These are phyloP conservation scores for Furcasterigmium furcatum DNA, from an alignment of 2,329 filamentous ascomycete genomes.

Conservation along the genomic window DNA sequence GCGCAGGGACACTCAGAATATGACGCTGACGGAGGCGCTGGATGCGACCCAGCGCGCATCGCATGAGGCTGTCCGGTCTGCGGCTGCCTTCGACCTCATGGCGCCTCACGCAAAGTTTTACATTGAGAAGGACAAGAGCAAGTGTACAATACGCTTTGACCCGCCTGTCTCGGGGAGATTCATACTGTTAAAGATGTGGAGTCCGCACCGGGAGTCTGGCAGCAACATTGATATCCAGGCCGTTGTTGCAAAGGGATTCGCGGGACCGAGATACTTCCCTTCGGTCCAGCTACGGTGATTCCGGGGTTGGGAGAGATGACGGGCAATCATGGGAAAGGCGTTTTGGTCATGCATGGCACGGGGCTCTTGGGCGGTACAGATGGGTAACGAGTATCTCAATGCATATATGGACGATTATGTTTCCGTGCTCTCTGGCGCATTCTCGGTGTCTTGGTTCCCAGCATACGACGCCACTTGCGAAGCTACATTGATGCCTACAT, in stretches of 20 bases:
- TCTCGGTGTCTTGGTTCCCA: no score
- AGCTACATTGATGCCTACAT: no score
- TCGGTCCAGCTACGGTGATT: conserved; percentile 57
- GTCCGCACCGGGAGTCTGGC: conserved; percentile 59
- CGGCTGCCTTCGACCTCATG: conserved; percentile 47
- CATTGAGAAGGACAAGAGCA: conserved; percentile 78
- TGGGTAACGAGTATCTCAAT: no score
- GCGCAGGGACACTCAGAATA: conserved; percentile 16
- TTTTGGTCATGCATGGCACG: no score
- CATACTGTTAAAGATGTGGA: conserved; percentile 89
- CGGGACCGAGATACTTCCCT: conserved; percentile 82
- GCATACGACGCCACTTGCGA: no score
- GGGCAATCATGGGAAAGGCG: neutral
- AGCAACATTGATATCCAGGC: conserved; percentile 88
- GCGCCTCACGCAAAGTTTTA: conserved; percentile 77
- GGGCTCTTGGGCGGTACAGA: no score
- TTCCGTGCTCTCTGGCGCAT: no score
- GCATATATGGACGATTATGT: no score
- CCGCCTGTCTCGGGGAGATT: conserved; percentile 78
- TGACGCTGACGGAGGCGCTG: conserved; percentile 32
- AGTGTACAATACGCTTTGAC: conserved; percentile 83
- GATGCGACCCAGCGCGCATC: conserved; percentile 51
- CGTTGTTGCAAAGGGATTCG: conserved; percentile 78
- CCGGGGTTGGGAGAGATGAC: neutral
- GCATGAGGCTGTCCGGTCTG: conserved; percentile 44